These are phyloP conservation scores for Chrysanthemum seticuspe DNA, from an alignment of 129 eudicot genomes.

Conservation along the genomic window DNA sequence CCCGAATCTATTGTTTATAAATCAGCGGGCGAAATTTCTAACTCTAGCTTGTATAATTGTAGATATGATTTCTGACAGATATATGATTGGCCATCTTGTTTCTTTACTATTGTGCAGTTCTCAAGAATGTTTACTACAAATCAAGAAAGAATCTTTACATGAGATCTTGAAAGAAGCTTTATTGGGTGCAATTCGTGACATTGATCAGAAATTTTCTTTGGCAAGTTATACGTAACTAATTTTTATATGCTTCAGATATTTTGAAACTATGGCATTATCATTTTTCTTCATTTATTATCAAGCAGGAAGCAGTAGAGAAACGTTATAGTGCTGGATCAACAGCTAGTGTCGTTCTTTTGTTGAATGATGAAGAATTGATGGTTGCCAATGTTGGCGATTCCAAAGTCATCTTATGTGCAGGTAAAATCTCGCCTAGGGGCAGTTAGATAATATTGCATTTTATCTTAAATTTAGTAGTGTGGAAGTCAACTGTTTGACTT, in stretches of 20 bases:
- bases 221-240: constrained; percentile 21
- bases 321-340: constrained; percentile 56
- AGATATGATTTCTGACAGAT: not conserved
- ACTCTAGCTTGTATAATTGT: not conserved
- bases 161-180: constrained; percentile 56
- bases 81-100: constrained; percentile 7
- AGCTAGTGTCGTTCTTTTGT: constrained; percentile 49
- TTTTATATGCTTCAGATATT: not conserved
- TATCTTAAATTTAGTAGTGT: not conserved
- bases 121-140: not conserved
- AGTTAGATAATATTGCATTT: no score
- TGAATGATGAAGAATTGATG: constrained; percentile 43
- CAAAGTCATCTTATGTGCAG: constrained; percentile 61
- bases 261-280: not conserved
- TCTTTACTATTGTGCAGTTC: constrained; percentile 36
- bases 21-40: not conserved
- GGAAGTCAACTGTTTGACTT: constrained; percentile 8
- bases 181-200: constrained; percentile 49
- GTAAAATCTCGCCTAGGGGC: constrained; percentile 4
- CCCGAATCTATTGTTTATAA: not conserved
- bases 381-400: constrained; percentile 71
- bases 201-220: constrained; percentile 50
- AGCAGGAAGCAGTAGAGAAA: constrained; percentile 57
- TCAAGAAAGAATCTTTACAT: constrained; percentile 23
- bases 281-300: not conserved